Percentiles rank a stretch among this genome's conserved stretches.
These are phyloP conservation scores for Teratosphaeria epicoccoides DNA, from an alignment of 2,329 filamentous ascomycete species.

Conservation along the genomic window DNA sequence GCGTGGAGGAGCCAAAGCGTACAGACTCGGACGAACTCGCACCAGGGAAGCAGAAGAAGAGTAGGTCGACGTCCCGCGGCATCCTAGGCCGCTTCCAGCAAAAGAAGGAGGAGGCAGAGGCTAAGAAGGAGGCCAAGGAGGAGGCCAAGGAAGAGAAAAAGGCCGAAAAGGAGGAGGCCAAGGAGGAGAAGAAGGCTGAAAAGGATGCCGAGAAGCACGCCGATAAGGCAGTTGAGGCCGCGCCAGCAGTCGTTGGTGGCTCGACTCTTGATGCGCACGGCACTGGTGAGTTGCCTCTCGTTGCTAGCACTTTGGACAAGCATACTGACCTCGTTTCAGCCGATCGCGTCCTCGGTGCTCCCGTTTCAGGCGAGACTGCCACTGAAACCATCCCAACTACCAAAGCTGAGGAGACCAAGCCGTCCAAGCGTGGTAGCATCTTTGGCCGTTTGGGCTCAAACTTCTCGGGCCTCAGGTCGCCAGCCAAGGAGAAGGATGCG, in stretches of 20 bases:
- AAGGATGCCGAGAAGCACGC: constrained; percentile 27
- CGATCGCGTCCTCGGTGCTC: constrained; percentile 22
- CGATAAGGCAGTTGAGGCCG: constrained; percentile 20
- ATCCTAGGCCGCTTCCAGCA: constrained; percentile 48
- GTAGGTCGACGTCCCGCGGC: constrained; percentile 48
- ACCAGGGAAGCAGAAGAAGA: constrained; percentile 43
- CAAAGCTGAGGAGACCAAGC: constrained; percentile 45
- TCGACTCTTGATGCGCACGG: constrained; percentile 19
- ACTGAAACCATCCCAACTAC: constrained; percentile 33
- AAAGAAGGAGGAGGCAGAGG: constrained; percentile 48
- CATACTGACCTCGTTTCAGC: constrained; percentile 14
- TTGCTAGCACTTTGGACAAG: neutral
- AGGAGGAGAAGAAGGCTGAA: constrained; percentile 15
- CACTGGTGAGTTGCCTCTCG: constrained; percentile 4
- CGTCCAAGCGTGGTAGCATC: constrained; percentile 72
- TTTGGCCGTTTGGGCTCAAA: constrained; percentile 54
- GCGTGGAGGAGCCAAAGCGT: constrained; percentile 35
- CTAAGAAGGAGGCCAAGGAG: constrained; percentile 32
- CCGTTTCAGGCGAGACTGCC: constrained; percentile 26
- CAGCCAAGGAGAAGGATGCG: constrained; percentile 56
- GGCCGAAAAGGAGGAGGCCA: constrained; percentile 32
- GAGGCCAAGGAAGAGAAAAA: constrained; percentile 29
- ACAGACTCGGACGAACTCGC: constrained; percentile 24
- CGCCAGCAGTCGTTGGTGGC: constrained; percentile 21
- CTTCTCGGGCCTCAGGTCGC: constrained; percentile 48